Base-by-base conservation (phyloP, 73 alveolate genomes). In the Paramecium pentaurelia region DNA sequence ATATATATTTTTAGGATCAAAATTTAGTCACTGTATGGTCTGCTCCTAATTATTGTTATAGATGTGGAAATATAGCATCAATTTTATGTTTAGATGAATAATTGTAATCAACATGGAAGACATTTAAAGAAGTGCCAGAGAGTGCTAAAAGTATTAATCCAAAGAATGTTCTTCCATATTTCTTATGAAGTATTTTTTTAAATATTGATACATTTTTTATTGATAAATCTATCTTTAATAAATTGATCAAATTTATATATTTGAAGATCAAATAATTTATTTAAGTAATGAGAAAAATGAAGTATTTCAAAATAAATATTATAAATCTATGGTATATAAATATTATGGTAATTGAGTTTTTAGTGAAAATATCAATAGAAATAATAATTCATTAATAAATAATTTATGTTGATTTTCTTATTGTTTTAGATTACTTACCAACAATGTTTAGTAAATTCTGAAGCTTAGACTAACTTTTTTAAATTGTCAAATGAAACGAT, bases 61-160 rank as follows among this genome's bases (percentile, higher is more conserved):
- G 99, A 95, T 97, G 99, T 93, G 99, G 99, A 47, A 96, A 97
- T 86, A 96, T 95, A 32, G 99, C 99, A 45, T 93, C 99, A 1
- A 97, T 96, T 77, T 90, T 96, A 37, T 93, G 95, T 68, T 40
- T 97, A 10, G 97, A 96, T 93, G 96, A 93, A 38, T 94, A 97
- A 71, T 93, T 96, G 51, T 96, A 95, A 42, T 90, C 86, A 80
- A 93, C 93, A 60, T 95, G 92, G 91, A 96, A 96, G 80, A 97
- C 96, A 27, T 92, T 92, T n/a, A 84, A 80, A 38, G 95, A 83
- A 36, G 95, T 92, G 25, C 91, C 95, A 30, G 95, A 93, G 32
- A 92, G 95, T 71, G 95, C 96, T 25, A 93, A 92, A 92, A 60
- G 91, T n/a, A 49, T 93, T 27, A 94, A 94, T 49, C 96, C 96